Evolutionary conservation across 495 filamentous ascomycete genomes (phyloP), one percentile per base, ranked within the genome.

Genomic region (Aspergillus homomorphus): DNA sequence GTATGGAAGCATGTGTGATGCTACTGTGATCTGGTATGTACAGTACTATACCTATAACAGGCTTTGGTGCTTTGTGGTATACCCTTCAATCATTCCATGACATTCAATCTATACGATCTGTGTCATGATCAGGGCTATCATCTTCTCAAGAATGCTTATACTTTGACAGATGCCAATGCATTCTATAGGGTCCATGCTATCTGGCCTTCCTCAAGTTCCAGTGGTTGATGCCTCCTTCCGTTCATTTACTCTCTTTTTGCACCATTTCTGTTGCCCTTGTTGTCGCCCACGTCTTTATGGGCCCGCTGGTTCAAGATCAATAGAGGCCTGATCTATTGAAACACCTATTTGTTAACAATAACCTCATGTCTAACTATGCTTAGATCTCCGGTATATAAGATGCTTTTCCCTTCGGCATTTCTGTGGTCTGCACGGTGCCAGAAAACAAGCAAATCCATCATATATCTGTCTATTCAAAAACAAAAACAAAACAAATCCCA

Each of bases 351-450:
- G 10, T 10, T 12, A 12, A 38, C 10, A 5, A 38, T 38, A 12
- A 12, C 33, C 8, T 5, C 33, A 38, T 12, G 7, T 7, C 10
- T 38, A 2, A 22, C n/a, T 24, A 19, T 51, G 24, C 16, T 12
- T 9, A 18, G 10, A 12, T 7, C 33, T 6, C 12, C 43, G 44
- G 8, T 30, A 19, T n/a, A 51, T 18, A 20, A 18, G 30, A 41
- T 44, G 30, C 45, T 30, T 21, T 22, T 38, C 42, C n/a, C 24
- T 14, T 44, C 41, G 38, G 54, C 55, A 30, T 63, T 51, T 8
- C 23, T 54, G 60, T 54, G 33, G 33, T 38, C 33, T 38, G 5
- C 10, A 38, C 33, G 33, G 33, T 38, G 33, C 12, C 33, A 38
- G 33, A 38, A 38, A 38, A 38, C 33, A 41, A 42, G 16, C 28